Evolutionary conservation across 306 rosid species (phyloP).

Genomic region (Inga oerstediana): DNA sequence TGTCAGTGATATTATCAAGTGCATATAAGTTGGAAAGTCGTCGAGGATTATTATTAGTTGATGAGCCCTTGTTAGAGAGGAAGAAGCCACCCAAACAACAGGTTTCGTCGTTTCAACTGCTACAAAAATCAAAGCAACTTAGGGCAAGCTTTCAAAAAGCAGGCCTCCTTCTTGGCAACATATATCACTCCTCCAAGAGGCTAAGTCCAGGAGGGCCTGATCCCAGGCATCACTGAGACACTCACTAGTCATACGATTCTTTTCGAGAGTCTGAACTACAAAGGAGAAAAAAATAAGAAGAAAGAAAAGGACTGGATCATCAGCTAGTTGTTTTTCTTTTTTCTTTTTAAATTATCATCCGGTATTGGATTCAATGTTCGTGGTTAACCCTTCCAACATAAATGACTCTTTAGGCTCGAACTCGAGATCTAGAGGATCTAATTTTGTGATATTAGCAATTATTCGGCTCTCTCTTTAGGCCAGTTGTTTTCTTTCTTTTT

Average conservation of each 20-base stretch:
- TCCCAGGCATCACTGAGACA: slow-evolving; percentile 40
- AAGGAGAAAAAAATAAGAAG: too few relatives aligned
- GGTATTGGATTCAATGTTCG: accelerated
- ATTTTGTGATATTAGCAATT: too few relatives aligned
- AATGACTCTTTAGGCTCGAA: too few relatives aligned
- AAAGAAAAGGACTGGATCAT: too few relatives aligned
- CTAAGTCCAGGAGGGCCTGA: slow-evolving; percentile 55
- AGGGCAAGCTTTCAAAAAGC: slow-evolving; percentile 29
- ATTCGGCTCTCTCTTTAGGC: too few relatives aligned
- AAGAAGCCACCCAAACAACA: slow-evolving; percentile 12
- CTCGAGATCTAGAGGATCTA: too few relatives aligned
- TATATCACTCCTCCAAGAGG: slow-evolving; percentile 28
- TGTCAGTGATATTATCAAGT: slow-evolving; percentile 20
- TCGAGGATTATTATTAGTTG: slow-evolving; percentile 9
- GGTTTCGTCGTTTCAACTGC: slow-evolving; percentile 1
- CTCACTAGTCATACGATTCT: too few relatives aligned
- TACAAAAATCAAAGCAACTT: slow-evolving; percentile 29
- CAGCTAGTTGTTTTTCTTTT: too few relatives aligned
- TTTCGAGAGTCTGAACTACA: too few relatives aligned
- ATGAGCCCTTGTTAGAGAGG: slow-evolving; percentile 20
- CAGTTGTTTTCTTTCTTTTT: too few relatives aligned
- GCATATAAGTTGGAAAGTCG: slow-evolving; percentile 35
- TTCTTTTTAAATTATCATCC: too few relatives aligned
- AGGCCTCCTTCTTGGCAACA: not conserved
- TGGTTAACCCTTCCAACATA: too few relatives aligned